Evolutionary conservation across 2,329 filamentous ascomycete genomes (phyloP).

Genomic region (Paracoccidioides brasiliensis): DNA sequence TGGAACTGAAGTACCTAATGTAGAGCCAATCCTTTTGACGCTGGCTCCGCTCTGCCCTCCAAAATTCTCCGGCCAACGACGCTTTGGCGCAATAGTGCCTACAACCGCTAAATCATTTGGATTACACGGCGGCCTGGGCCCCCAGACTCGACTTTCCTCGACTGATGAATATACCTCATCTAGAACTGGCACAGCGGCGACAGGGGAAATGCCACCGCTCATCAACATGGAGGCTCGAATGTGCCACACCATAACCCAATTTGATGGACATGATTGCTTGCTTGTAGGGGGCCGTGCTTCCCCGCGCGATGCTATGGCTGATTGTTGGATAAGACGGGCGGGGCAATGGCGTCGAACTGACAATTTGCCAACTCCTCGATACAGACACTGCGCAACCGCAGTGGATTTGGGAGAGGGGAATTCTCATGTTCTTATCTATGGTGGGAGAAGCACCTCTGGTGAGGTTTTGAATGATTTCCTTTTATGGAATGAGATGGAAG

Average conservation of each 20-base stretch:
- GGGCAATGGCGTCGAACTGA: slow-evolving; percentile 51
- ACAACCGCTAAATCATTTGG: slow-evolving; percentile 22
- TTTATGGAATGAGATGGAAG: slow-evolving; percentile 39
- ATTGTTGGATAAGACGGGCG: slow-evolving; percentile 62
- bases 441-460: slow-evolving; percentile 45
- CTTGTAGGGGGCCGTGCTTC: slow-evolving; percentile 69
- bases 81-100: slow-evolving; percentile 47
- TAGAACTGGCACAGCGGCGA: slow-evolving; percentile 34
- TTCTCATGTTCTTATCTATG: slow-evolving; percentile 44
- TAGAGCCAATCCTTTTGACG: slow-evolving; percentile 3
- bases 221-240: slow-evolving; percentile 38
- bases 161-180: slow-evolving; percentile 36
- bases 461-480: slow-evolving; percentile 40
- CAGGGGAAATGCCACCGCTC: slow-evolving; percentile 33
- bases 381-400: slow-evolving; percentile 55
- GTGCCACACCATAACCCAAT: slow-evolving; percentile 62
- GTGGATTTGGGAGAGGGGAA: slow-evolving; percentile 25
- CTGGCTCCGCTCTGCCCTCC: slow-evolving; percentile 16
- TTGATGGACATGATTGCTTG: slow-evolving; percentile 47
- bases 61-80: slow-evolving; percentile 37
- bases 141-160: slow-evolving; percentile 35
- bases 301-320: slow-evolving; percentile 52
- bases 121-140: slow-evolving; percentile 31
- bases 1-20: slow-evolving; percentile 1
- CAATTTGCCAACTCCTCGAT: slow-evolving; percentile 57